Percentiles rank a stretch among this genome's conserved stretches.
Conservation (phyloP, 768 basidiomycete genomes). For the Lanmaoa pseudosensibilis region DNA sequence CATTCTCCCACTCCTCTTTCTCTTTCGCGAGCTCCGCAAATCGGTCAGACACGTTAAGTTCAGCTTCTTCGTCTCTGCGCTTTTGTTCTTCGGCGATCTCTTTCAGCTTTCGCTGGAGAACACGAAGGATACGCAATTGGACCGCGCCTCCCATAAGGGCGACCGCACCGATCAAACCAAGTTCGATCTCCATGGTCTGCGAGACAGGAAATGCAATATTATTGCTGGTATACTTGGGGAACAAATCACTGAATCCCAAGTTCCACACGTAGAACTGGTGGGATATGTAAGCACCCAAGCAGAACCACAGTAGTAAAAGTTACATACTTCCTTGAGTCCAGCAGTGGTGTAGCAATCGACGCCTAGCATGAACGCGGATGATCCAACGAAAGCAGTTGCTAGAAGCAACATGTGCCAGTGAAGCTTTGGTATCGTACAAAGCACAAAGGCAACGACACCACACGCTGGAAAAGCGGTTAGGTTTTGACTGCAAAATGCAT, state of each 20-base stretch:
- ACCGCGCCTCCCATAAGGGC: constrained; percentile 86
- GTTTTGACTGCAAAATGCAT: constrained; percentile 19
- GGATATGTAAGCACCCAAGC: constrained; percentile 13
- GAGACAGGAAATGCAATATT: constrained; percentile 78
- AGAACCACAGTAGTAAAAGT: not conserved
- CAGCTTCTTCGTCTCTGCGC: constrained; percentile 72
- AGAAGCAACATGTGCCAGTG: constrained; percentile 86
- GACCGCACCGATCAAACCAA: constrained; percentile 83
- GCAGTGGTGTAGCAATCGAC: constrained; percentile 93
- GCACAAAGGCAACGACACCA: constrained; percentile 74
- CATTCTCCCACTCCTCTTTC: constrained; percentile 82
- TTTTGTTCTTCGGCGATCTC: constrained; percentile 78
- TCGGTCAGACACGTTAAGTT: constrained; percentile 67
- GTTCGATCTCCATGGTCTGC: constrained; percentile 90
- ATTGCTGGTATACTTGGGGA: constrained; percentile 69
- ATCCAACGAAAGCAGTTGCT: constrained; percentile 87
- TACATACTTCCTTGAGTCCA: constrained; percentile 83
- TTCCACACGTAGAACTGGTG: constrained; percentile 93
- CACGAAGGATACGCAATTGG: constrained; percentile 81
- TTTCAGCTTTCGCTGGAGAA: constrained; percentile 74
- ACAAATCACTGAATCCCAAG: constrained; percentile 78
- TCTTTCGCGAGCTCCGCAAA: constrained; percentile 67
- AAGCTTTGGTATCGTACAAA: constrained; percentile 81
- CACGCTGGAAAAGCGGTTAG: constrained; percentile 46
- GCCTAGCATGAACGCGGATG: constrained; percentile 87